A percentile compares a stretch with the other conserved stretches of the same genome.
These are phyloP conservation scores for Psilocybe azurescens DNA, from an alignment of 768 basidiomycete species.

Conservation along the genomic window DNA sequence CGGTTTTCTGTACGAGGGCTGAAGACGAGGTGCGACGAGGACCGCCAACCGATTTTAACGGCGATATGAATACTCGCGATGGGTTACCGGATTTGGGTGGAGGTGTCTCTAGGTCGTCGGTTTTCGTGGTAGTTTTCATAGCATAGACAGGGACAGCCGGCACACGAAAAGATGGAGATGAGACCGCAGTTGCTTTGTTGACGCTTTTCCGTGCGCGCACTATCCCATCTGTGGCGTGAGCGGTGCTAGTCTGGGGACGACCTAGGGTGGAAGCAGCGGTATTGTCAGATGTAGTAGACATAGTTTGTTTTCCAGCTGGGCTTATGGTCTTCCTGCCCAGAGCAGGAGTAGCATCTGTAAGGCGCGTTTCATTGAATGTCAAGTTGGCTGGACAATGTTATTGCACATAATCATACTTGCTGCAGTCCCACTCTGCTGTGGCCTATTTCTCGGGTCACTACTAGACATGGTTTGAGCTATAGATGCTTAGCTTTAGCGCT, in stretches of 20 bases:
- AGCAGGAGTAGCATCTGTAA: neutral
- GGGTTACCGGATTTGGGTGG: too few species aligned
- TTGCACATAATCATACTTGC: neutral
- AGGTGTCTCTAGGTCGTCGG: too few species aligned
- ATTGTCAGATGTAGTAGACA: neutral
- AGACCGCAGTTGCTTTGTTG: neutral
- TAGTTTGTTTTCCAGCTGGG: neutral
- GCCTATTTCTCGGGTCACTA: neutral
- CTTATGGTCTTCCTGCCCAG: too few species aligned
- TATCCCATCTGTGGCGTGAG: neutral
- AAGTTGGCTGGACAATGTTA: neutral
- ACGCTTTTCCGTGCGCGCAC: neutral
- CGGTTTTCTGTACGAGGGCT: too few species aligned
- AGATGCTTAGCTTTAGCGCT: neutral
- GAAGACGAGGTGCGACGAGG: too few species aligned
- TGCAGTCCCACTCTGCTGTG: neutral
- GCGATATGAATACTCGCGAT: too few species aligned
- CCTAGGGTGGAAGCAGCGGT: neutral
- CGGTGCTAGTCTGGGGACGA: too few species aligned
- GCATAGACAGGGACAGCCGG: neutral
- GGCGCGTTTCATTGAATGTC: neutral
- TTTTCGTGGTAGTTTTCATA: neutral
- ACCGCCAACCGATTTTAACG: too few species aligned
- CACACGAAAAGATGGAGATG: neutral
- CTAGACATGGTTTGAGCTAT: neutral